Base-by-base conservation (phyloP, 225 moss, liverwort and hornwort species). In the Pseudoscleropodium purum region DNA sequence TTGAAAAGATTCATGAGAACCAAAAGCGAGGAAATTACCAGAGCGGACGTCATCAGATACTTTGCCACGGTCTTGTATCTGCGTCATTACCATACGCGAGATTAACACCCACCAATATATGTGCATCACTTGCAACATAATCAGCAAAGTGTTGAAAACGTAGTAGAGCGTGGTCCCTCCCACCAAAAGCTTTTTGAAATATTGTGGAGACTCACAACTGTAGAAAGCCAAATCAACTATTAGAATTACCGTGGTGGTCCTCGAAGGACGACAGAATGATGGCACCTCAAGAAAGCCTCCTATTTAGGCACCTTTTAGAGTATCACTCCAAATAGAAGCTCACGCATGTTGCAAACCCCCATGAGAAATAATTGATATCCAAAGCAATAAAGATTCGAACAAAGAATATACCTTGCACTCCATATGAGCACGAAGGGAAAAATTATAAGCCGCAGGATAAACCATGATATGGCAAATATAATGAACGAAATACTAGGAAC, bases 101-200 rank as follows among this genome's bases (percentile, higher is more conserved):
- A 98, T 98, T 37, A 97, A 90, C 66, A 95, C 88, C 95, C 96
- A 94, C 98, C 98, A 98, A 84, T 98, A 98, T 41, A 95, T 73
- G 60, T 98, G 98, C 56, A 97, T 88, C 86, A 97, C 89, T 83
- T 92, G 93, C 88, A 98, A 94, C 91, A 93, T 95, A 87, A 98
- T 92, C 84, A 98, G 91, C 87, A 97, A 85, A 75, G 95, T 92
- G 92, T 98, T 98, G 89, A 95, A 96, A 66, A 95, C 24, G 91
- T 96, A 97, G 81, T 97, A 97, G 29, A 91, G 27, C 45, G 89
- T 64, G 43, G 98, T 93, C 54, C 97, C 97, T 83, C 94, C 91
- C 79, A 72, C 75, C 76, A 81, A 54, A 29, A 74, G 85, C 81
- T 87, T 81, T 89, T 93, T 92, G 62, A 97, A 89, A 78, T 96